Evolutionary conservation across 495 filamentous ascomycete species (phyloP), one percentile per base, ranked within the genome.

Genomic region (Parachaetomium inaequale): DNA sequence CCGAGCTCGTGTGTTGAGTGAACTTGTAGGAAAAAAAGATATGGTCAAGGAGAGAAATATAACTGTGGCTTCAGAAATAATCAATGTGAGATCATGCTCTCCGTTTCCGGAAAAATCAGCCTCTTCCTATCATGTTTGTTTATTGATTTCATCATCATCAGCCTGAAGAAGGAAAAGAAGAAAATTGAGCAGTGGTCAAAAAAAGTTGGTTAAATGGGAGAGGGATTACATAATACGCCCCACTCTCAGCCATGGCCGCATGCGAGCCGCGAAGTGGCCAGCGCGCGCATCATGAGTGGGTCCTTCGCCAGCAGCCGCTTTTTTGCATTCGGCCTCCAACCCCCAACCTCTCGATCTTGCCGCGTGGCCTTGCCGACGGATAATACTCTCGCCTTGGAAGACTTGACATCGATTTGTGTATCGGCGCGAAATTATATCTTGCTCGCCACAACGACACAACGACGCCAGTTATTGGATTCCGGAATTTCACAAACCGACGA

Each of bases 71-170:
- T 84, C 82, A 84, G 82, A 83, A 78, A 46, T 45, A 45, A 66
- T 76, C 73, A 63, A 68, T 77, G 57, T 82, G 75, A 81, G 75
- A 83, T 83, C 82, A 84, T 75, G 76, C 75, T 77, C 78, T 74
- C 71, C 64, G 51, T 61, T 61, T 66, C 63, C 54, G 72, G 76
- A 75, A 71, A 73, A 74, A 78, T 82, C 80, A 79, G 73, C 71
- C 80, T 84, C 82, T 84, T 84, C 82, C 82, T 84, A 84, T 84
- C 79, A 79, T 81, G 64, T 66, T 66, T 75, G 43, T 17, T 70
- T 72, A 29, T 66, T 74, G 58, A 57, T 70, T 65, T 70, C 75
- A 81, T 84, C 82, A 83, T 84, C 82, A 84, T 72, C 45, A 81
- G 81, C 81, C 76, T 72, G 73, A 59, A 63, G 63, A 68, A 47